Evolutionary conservation across 148 eudicot genomes (phyloP).

Genomic region (Nepenthes gracilis): DNA sequence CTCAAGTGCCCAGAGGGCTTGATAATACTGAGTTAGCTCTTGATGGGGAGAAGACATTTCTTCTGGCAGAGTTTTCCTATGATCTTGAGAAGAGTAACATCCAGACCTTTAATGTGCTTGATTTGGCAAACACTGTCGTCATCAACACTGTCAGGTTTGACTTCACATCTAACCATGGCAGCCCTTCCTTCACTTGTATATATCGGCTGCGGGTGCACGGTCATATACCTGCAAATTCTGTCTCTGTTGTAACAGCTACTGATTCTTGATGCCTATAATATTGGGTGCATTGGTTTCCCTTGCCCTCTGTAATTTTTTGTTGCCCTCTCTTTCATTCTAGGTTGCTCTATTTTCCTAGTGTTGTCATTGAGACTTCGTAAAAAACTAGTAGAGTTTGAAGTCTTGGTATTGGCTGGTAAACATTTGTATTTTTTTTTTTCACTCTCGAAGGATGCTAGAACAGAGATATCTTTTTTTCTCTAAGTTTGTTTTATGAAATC

Average conservation of each 20-base stretch:
- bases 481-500: too few relatives aligned
- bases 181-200: conserved; percentile 55
- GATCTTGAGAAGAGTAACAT: conserved; percentile 79
- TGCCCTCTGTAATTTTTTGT: too few relatives aligned
- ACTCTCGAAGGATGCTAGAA: too few relatives aligned
- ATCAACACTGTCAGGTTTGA: conserved; percentile 59
- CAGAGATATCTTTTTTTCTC: too few relatives aligned
- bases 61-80: conserved; percentile 59
- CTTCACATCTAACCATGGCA: conserved; percentile 64
- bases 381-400: too few relatives aligned
- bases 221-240: conserved; percentile 29
- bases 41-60: conserved; percentile 27
- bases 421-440: too few relatives aligned
- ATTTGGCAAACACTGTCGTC: conserved; percentile 21
- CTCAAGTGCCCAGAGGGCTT: conserved; percentile 16
- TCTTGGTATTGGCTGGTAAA: too few relatives aligned
- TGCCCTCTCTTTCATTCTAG: too few relatives aligned
- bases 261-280: too few relatives aligned
- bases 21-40: conserved; percentile 9
- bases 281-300: too few relatives aligned
- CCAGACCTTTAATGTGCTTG: conserved; percentile 51
- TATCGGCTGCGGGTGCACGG: conserved; percentile 85
- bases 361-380: too few relatives aligned
- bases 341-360: too few relatives aligned
- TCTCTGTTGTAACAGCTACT: conserved; percentile 8